Conservation (phyloP, 768 basidiomycete genomes). For the Cyathus striatus region DNA sequence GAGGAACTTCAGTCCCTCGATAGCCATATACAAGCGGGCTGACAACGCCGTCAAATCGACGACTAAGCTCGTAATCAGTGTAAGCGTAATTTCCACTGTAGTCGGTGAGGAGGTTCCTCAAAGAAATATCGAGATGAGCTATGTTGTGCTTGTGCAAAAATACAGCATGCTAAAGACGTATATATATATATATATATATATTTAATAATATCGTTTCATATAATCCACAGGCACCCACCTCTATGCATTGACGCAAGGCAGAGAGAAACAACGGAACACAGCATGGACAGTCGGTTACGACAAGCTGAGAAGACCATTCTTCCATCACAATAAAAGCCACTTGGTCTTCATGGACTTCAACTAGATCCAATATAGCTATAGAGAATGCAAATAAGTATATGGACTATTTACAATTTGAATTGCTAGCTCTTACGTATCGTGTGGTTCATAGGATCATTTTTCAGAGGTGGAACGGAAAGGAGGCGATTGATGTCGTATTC, state of each 20-base stretch:
- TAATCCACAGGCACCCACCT: no score
- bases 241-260: constrained; percentile 62
- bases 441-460: constrained; percentile 65
- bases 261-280: constrained; percentile 49
- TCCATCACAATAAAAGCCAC: constrained; percentile 76
- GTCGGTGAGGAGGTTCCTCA: constrained; percentile 65
- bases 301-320: constrained; percentile 67
- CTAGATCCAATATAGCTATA: constrained; percentile 61
- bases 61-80: constrained; percentile 71
- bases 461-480: constrained; percentile 47
- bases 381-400: constrained; percentile 4
- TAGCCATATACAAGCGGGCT: constrained; percentile 34
- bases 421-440: constrained; percentile 66
- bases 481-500: constrained; percentile 57
- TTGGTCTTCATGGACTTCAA: constrained; percentile 46
- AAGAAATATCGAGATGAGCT: constrained; percentile 70
- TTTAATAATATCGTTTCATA: not conserved
- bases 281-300: constrained; percentile 43
- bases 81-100: constrained; percentile 60
- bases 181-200: not conserved
- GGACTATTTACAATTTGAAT: not conserved
- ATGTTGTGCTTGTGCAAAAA: constrained; percentile 68
- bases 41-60: constrained; percentile 36
- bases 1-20: constrained; percentile 64
- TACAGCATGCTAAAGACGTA: constrained; percentile 44